phyloP scores from a whole-genome alignment of 306 rosid species.

The Argentina anserina region DNA sequence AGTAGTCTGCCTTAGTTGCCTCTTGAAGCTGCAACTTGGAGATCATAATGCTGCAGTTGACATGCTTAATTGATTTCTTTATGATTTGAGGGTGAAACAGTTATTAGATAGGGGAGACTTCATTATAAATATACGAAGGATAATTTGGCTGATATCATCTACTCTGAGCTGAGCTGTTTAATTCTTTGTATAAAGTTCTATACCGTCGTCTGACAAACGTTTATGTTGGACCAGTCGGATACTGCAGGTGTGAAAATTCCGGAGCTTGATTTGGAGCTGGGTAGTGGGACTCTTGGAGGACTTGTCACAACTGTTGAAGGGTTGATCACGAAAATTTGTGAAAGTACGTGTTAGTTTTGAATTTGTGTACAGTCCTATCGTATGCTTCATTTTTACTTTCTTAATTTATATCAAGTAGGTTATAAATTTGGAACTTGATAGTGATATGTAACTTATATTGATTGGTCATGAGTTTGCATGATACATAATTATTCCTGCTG shows the following conservation, averaged over 20 bases:
- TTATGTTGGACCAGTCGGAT: constrained; percentile 43
- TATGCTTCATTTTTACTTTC: not conserved
- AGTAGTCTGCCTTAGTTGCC: not conserved
- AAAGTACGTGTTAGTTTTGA: constrained; percentile 43
- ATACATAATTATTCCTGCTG: not conserved
- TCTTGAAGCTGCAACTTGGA: not conserved
- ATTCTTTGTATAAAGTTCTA: constrained; percentile 5
- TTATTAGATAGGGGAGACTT: not conserved
- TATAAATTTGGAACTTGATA: not conserved
- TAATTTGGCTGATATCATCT: not conserved
- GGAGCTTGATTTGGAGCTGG: constrained; percentile 84
- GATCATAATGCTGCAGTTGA: not conserved
- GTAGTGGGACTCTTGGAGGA: constrained; percentile 64
- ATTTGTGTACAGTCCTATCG: not conserved
- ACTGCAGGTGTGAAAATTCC: constrained; percentile 51
- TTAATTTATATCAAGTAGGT: not conserved
- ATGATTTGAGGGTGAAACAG: not conserved
- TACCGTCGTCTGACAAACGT: constrained; percentile 16
- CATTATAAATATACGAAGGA: not conserved
- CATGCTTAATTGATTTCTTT: not conserved
- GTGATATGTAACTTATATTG: not conserved
- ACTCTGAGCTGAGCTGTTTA: not conserved
- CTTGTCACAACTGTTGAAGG: constrained; percentile 84
- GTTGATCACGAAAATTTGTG: constrained; percentile 48
- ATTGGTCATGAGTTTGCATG: not conserved